A percentile compares a stretch with the other conserved stretches of the same genome.
Evolutionary conservation across 495 filamentous ascomycete species (phyloP).

Genomic region (Rhizodiscina lignyota): DNA sequence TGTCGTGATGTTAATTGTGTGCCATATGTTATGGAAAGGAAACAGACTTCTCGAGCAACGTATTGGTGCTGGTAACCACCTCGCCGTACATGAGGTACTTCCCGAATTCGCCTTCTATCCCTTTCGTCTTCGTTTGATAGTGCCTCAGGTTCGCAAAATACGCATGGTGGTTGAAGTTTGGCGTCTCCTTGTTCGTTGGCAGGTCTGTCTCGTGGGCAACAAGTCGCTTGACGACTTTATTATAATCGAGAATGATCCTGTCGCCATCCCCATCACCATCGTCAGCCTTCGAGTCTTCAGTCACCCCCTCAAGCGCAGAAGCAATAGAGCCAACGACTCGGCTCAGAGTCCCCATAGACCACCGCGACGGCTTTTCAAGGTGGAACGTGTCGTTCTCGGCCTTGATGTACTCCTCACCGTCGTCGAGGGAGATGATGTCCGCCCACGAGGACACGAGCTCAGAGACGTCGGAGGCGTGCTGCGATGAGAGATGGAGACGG

Average conservation of each 20-base stretch:
- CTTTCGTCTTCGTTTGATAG: slow-evolving; percentile 40
- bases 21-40: not conserved
- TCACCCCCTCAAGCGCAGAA: slow-evolving; percentile 1
- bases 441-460: slow-evolving; percentile 49
- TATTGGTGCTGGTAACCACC: slow-evolving; percentile 87
- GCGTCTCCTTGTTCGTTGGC: slow-evolving; percentile 60
- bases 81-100: slow-evolving; percentile 72
- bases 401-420: slow-evolving; percentile 57
- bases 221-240: slow-evolving; percentile 52
- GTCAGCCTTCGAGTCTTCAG: slow-evolving; percentile 1
- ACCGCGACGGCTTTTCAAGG: slow-evolving; percentile 45
- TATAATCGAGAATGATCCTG: slow-evolving; percentile 62
- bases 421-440: slow-evolving; percentile 50
- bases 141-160: slow-evolving; percentile 58
- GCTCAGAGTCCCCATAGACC: slow-evolving; percentile 40
- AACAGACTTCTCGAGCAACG: slow-evolving; percentile 78
- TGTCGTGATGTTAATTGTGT: slow-evolving; percentile 20
- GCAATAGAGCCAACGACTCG: slow-evolving; percentile 26
- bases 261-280: no score
- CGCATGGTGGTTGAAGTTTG: slow-evolving; percentile 71
- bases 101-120: slow-evolving; percentile 51
- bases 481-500: slow-evolving; percentile 64
- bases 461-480: slow-evolving; percentile 42
- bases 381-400: slow-evolving; percentile 78
- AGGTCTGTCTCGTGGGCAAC: slow-evolving; percentile 51